Conservation (phyloP, 495 filamentous ascomycete species). For the Mycothermus thermophilus region DNA sequence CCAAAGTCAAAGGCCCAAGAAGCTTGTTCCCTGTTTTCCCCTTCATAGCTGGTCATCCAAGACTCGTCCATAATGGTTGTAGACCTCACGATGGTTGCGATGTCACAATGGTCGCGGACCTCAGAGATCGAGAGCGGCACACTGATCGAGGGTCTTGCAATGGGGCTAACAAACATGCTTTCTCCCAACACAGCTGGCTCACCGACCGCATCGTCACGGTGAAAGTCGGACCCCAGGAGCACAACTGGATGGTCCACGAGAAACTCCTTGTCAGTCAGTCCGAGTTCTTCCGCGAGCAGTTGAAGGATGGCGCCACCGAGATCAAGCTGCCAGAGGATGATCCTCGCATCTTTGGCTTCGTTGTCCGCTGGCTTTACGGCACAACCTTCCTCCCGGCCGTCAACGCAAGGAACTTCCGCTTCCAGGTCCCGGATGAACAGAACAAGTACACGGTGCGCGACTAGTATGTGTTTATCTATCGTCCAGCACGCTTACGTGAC, state of each 20-base stretch:
- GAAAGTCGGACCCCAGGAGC: constrained; percentile 7
- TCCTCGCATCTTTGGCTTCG: constrained; percentile 13
- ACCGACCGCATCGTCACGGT: constrained; percentile 14
- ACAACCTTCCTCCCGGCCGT: constrained; percentile 9
- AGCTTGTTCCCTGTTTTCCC: too few relatives aligned
- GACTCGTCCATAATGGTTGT: too few relatives aligned
- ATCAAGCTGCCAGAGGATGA: constrained; percentile 8
- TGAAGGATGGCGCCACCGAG: constrained; percentile 7
- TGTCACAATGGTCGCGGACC: too few relatives aligned
- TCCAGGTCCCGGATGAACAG: constrained; percentile 6
- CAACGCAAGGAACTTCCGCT: constrained; percentile 5
- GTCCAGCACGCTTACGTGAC: too few relatives aligned
- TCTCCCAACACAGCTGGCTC: constrained; percentile 12
- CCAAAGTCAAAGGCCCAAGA: too few relatives aligned
- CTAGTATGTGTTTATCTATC: constrained; percentile 10
- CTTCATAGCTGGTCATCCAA: too few relatives aligned
- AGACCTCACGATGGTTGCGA: too few relatives aligned
- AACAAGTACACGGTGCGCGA: constrained; percentile 11
- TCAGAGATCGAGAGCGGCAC: too few relatives aligned
- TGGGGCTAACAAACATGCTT: too few relatives aligned
- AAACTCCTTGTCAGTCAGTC: constrained; percentile 13
- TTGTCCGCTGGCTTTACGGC: constrained; percentile 20
- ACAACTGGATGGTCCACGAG: constrained; percentile 15
- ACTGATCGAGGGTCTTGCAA: too few relatives aligned
- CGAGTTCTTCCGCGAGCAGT: constrained; percentile 9